phyloP scores from a whole-genome alignment of 2,329 filamentous ascomycete genomes.

The Aspergillus chevalieri region DNA sequence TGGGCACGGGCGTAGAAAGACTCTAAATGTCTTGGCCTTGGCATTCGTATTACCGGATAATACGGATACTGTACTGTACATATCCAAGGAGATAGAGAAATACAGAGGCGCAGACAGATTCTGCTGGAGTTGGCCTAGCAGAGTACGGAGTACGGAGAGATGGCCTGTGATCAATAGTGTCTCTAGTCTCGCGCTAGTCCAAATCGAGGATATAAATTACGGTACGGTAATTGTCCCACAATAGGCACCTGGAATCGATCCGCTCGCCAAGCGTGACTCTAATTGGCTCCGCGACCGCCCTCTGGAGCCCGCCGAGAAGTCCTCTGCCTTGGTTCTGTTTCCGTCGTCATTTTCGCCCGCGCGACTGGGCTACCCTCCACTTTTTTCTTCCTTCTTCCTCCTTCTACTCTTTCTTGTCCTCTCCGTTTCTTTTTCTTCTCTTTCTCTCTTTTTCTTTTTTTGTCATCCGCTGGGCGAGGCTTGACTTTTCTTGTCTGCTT shows the following conservation, averaged over 20 bases:
- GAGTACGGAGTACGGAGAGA: background rate
- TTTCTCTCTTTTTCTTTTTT: background rate
- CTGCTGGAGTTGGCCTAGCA: no score
- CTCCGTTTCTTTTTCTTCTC: slow-evolving; percentile 6
- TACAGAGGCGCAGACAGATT: background rate
- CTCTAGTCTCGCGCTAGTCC: background rate
- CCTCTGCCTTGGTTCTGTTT: slow-evolving; percentile 1
- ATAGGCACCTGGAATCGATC: background rate
- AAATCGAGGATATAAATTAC: no score
- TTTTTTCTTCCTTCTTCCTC: slow-evolving; percentile 8
- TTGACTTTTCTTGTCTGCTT: slow-evolving; percentile 8
- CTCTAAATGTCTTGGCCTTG: background rate
- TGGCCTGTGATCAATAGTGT: background rate
- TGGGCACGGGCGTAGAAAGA: background rate
- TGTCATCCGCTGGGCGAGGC: background rate
- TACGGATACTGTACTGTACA: background rate
- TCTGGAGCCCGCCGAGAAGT: slow-evolving; percentile 1
- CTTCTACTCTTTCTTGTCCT: slow-evolving; percentile 3
- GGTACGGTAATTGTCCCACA: background rate
- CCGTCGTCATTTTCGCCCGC: slow-evolving; percentile 8
- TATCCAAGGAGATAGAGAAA: background rate
- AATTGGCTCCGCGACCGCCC: slow-evolving; percentile 10
- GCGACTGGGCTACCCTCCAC: slow-evolving; percentile 7
- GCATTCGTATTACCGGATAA: background rate
- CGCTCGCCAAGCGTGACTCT: slow-evolving; percentile 11